phyloP scores from a whole-genome alignment of 176 grass and related monocot species.

The Aechmea fasciata region DNA sequence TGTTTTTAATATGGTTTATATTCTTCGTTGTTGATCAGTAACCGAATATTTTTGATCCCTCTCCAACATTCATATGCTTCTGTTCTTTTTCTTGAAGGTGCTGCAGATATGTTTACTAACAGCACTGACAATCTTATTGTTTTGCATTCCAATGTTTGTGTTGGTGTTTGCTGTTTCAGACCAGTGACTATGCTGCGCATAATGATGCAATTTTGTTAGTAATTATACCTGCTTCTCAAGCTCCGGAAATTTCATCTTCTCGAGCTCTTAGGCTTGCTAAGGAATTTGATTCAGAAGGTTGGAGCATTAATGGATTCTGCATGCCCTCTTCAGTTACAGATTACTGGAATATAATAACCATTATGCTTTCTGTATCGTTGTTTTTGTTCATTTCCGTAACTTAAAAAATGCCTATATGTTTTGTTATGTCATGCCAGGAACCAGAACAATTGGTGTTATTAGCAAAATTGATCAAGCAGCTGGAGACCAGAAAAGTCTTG shows the following conservation, averaged over 20 bases:
- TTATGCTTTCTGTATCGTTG: neutral
- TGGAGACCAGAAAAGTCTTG: slow-evolving; percentile 60
- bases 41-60: neutral
- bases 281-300: slow-evolving; percentile 76
- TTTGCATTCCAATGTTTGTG: slow-evolving; percentile 12
- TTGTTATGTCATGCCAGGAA: slow-evolving; percentile 42
- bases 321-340: neutral
- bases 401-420: slow-evolving; percentile 7
- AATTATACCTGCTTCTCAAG: slow-evolving; percentile 64
- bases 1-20: no score
- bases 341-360: neutral
- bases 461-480: slow-evolving; percentile 80
- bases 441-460: slow-evolving; percentile 71
- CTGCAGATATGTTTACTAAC: neutral
- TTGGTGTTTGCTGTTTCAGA: slow-evolving; percentile 24
- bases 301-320: neutral
- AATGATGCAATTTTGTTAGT: slow-evolving; percentile 75
- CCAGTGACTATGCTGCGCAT: slow-evolving; percentile 49
- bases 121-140: slow-evolving; percentile 16
- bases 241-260: slow-evolving; percentile 71
- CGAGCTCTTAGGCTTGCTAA: slow-evolving; percentile 58
- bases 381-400: neutral
- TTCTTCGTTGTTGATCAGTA: neutral
- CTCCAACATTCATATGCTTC: slow-evolving; percentile 3
- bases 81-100: neutral